Base-by-base conservation (phyloP, 2,329 filamentous ascomycete genomes). In the Helotiales sp. region DNA sequence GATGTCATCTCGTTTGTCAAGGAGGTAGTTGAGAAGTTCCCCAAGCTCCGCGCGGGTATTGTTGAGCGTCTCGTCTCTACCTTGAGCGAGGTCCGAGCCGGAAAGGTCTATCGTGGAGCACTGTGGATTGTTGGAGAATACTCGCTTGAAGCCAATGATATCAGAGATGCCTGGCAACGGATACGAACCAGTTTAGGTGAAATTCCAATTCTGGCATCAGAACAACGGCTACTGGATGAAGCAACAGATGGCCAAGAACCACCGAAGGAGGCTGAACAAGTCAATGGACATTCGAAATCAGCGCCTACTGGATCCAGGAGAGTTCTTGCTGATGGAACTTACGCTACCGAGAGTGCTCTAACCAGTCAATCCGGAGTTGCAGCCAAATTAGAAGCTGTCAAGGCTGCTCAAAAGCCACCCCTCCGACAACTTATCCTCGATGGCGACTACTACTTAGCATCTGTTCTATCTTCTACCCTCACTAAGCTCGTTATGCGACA, bases 1-100 rank as follows among this genome's bases (percentile, higher is more conserved):
- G 95, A 99, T 74, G 93, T 99, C 54, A 98, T 99, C 71, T 93
- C 91, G 55, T 99, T 99, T 71, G 93, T 99, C 63, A 99, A 99
- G 77, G 95, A 99, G 73, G 95, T 99, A 3, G 93, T 98, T 6
- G 95, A 99, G 77, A 96, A 96, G 71, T 99, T 98, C 79, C 95
- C 95, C 7, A 87, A 90, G 67, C 82, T 99, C 57, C 87, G 95
- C 60, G 85, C 87, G 31, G 89, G 90, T 0, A 98, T 99, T 66
- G 88, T 98, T 6, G 86, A 89, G 69, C 89, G 93, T 60, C 80
- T 99, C 15, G 93, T 98, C 6, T 89, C 90, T 13, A 98, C 95
- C 1, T 80, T 99, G 44, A 88, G 88, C 67, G 95, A 99, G 74
- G 95, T 99, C 25, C 88, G 95, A 59, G 93, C 95, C 62, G 95